A percentile compares a stretch with the other conserved stretches of the same genome.
Evolutionary conservation across 306 rosid species (phyloP).

Genomic region (Medicago arabica): DNA sequence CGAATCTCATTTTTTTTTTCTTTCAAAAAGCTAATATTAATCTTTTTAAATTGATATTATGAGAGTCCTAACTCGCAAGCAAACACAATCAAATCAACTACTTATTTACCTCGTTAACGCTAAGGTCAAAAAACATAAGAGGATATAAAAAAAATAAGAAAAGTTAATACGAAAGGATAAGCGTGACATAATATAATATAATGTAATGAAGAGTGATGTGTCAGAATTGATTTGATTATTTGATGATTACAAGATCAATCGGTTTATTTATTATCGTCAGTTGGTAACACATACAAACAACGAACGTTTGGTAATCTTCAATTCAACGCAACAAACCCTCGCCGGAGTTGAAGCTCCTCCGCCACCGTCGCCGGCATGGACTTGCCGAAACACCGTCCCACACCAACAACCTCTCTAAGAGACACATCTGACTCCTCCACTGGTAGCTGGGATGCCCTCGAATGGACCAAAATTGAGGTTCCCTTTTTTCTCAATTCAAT

Average conservation of each 20-base stretch:
- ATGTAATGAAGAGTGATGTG: neutral
- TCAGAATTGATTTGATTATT: neutral
- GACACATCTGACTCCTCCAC: slow-evolving; percentile 71
- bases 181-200: neutral
- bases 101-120: no score
- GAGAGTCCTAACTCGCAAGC: no score
- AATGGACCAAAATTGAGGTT: slow-evolving; percentile 95
- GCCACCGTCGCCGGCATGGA: slow-evolving; percentile 65
- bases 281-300: slow-evolving; percentile 9
- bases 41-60: no score
- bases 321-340: slow-evolving; percentile 18
- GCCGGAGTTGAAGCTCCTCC: slow-evolving; percentile 39
- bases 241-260: neutral
- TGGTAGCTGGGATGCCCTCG: slow-evolving; percentile 84
- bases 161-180: no score
- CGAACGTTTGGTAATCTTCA: slow-evolving; percentile 37
- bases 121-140: no score
- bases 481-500: neutral
- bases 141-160: no score
- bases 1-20: no score
- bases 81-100: no score
- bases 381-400: slow-evolving; percentile 54
- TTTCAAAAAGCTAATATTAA: no score
- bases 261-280: neutral
- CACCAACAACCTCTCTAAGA: slow-evolving; percentile 63